A percentile compares a stretch with the other conserved stretches of the same genome.
Evolutionary conservation across 2,329 filamentous ascomycete species (phyloP).

Genomic region (Xylariaceae sp.): DNA sequence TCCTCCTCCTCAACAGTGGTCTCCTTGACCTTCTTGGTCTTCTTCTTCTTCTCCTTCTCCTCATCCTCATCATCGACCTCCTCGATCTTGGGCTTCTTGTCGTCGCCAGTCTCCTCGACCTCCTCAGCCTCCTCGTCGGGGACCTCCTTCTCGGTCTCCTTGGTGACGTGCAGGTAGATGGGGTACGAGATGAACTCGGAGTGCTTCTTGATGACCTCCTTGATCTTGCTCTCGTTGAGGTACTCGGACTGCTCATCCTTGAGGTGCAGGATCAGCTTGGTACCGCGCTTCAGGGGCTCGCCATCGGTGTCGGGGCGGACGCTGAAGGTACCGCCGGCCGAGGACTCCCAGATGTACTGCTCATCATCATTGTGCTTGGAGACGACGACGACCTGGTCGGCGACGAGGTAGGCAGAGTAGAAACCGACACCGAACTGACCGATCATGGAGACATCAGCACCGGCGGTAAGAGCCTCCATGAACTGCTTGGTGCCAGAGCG

Average conservation of each 20-base stretch:
- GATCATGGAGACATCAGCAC: conserved; percentile 99
- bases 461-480: conserved; percentile 98
- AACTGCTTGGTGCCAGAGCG: conserved; percentile 99
- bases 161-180: conserved; percentile 99
- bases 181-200: conserved; percentile 99
- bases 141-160: conserved; percentile 99
- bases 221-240: conserved; percentile 97
- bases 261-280: conserved; percentile 96
- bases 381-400: conserved; percentile 89
- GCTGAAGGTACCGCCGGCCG: conserved; percentile 94
- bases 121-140: conserved; percentile 89
- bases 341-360: conserved; percentile 99
- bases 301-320: conserved; percentile 86
- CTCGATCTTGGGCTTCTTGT: conserved; percentile 96
- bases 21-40: conserved; percentile 99
- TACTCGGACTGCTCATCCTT: conserved; percentile 99
- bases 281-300: conserved; percentile 85
- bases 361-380: conserved; percentile 99
- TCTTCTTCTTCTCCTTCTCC: conserved; percentile 83
- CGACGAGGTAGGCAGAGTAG: conserved; percentile 99
- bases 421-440: conserved; percentile 99
- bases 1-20: conserved; percentile 98
- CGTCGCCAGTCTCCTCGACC: conserved; percentile 67
- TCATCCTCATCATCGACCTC: conserved; percentile 85
- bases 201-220: conserved; percentile 99